phyloP scores from a whole-genome alignment of 2,329 filamentous ascomycete species.

The Penicillium oxalicum region DNA sequence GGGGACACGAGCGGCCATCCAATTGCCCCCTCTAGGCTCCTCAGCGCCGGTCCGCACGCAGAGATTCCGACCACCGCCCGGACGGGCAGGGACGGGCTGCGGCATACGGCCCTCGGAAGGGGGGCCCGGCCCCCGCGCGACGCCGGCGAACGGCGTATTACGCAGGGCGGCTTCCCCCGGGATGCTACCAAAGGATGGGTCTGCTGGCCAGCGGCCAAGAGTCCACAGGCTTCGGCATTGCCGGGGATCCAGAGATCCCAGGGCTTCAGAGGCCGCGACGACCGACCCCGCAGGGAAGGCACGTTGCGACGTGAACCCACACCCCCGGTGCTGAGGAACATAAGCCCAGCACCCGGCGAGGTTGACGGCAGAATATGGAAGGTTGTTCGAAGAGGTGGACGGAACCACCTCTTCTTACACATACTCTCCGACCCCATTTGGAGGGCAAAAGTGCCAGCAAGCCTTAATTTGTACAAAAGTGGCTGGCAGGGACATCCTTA shows the following conservation, averaged over 20 bases:
- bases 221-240: background rate
- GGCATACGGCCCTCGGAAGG: background rate
- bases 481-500: background rate
- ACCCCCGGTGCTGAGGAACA: background rate
- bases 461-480: background rate
- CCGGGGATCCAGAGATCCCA: background rate
- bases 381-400: background rate
- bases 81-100: background rate
- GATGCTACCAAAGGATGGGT: background rate
- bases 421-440: constrained; percentile 1
- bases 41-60: background rate
- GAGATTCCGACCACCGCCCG: background rate
- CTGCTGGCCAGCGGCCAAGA: background rate
- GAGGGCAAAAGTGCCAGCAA: background rate
- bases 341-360: background rate
- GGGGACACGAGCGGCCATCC: background rate
- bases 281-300: background rate
- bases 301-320: background rate
- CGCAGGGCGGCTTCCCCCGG: background rate
- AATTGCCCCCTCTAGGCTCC: background rate
- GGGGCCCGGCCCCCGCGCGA: background rate
- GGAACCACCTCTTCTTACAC: background rate
- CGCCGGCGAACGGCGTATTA: background rate
- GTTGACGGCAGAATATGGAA: background rate
- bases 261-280: background rate